Evolutionary conservation across 345 rosid genomes (phyloP).

Genomic region (Citrus glauca): DNA sequence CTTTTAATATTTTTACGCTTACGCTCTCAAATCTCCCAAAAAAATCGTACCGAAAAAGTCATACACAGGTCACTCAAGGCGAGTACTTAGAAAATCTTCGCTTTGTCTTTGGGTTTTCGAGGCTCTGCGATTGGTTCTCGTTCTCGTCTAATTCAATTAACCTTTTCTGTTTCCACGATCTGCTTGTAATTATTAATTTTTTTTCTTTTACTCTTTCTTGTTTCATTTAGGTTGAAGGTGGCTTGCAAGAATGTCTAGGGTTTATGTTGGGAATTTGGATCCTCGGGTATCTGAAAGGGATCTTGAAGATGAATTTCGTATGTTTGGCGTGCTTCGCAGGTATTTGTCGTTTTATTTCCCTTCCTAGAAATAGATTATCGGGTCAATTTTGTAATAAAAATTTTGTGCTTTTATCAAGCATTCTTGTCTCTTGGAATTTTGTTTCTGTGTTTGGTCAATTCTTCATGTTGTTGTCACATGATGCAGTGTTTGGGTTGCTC

Average conservation of each 20-base stretch:
- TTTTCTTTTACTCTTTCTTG: not conserved
- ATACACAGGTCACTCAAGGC: not conserved
- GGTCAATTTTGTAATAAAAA: not conserved
- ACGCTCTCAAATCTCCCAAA: too few relatives aligned
- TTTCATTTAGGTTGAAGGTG: constrained; percentile 17
- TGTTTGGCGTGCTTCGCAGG: constrained; percentile 74
- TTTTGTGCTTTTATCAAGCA: not conserved
- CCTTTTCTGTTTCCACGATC: not conserved
- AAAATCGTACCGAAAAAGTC: too few relatives aligned
- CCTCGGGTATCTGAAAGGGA: constrained; percentile 67
- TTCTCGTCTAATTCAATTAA: not conserved
- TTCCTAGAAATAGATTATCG: not conserved
- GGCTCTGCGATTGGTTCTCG: not conserved
- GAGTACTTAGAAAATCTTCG: not conserved
- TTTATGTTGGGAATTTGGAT: constrained; percentile 73
- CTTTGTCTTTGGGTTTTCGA: not conserved
- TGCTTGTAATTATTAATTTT: not conserved
- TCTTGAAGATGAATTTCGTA: constrained; percentile 70
- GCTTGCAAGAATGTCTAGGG: constrained; percentile 54
- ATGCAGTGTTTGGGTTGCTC: constrained; percentile 92
- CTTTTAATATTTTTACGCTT: too few relatives aligned
- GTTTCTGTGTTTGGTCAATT: not conserved
- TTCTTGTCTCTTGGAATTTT: not conserved
- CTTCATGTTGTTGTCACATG: not conserved
- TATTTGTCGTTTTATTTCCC: constrained; percentile 2